phyloP scores from a whole-genome alignment of 352 stramenopile genomes.

The Globisporangium orthogonon region DNA sequence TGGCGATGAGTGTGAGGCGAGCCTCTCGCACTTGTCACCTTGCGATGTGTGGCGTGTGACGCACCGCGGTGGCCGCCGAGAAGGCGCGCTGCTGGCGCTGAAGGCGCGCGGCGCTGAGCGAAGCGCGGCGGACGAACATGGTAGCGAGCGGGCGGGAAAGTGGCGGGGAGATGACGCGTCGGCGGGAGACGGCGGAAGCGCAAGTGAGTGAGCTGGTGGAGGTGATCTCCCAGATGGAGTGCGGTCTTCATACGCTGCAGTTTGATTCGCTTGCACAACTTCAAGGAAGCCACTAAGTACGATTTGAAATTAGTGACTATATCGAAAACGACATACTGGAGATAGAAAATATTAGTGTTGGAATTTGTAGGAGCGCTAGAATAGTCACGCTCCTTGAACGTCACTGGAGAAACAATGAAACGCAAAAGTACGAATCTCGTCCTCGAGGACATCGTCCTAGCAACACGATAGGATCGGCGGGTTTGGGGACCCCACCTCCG shows the following conservation, averaged over 20 bases:
- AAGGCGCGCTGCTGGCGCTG: slow-evolving; percentile 27
- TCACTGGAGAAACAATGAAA: slow-evolving; percentile 3
- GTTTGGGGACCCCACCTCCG: background rate
- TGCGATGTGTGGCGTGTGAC: slow-evolving; percentile 1
- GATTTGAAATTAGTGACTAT: slow-evolving; percentile 1
- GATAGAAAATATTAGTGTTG: background rate
- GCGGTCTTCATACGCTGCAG: too few species aligned
- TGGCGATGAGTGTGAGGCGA: background rate
- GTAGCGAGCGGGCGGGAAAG: background rate
- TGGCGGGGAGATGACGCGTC: background rate
- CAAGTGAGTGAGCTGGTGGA: background rate
- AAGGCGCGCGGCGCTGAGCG: slow-evolving; percentile 11
- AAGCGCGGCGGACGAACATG: slow-evolving; percentile 10
- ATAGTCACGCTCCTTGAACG: slow-evolving; percentile 14
- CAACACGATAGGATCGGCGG: background rate
- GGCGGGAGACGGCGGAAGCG: background rate
- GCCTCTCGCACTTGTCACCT: background rate
- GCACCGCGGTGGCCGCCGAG: slow-evolving; percentile 24
- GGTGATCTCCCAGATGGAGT: too few species aligned
- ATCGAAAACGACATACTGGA: background rate
- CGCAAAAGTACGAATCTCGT: background rate
- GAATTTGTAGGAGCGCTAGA: background rate
- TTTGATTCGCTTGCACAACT: background rate
- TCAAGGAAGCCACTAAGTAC: background rate
- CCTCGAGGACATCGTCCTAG: background rate